Base-by-base conservation (phyloP, 2,329 filamentous ascomycete genomes). In the Ceratocystis lukuohia region DNA sequence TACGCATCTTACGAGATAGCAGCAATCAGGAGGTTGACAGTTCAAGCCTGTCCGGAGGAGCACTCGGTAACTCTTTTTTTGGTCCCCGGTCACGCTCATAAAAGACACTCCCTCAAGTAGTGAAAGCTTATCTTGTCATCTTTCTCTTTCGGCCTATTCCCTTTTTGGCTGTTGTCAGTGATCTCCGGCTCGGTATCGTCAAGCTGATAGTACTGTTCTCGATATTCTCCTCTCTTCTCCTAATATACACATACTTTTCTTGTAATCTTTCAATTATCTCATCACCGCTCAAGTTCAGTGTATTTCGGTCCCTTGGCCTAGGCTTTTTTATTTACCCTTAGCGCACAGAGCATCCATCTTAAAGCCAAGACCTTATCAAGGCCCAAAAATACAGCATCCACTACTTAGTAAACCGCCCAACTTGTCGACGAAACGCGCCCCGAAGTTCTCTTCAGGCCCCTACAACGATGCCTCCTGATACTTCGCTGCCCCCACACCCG, bases 1-100 rank as follows among this genome's bases (percentile, higher is more conserved):
- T 82, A 82, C 25, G 10, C 12, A 12, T n/a, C 22, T 44, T 46
- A n/a, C 1, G 7, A 17, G 12, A 28, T 5, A 1, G 61, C 63
- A 63, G 66, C 64, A 61, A 68, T 68, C 66, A 68, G 66, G 66
- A 68, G 66, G 66, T 68, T 68, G 66, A 68, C 66, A 68, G 66
- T 68, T 68, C 66, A 68, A 68, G 66, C 66, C 66, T 68, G 66
- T 68, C 66, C 66, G 66, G 66, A 63, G 66, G 66, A 68, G 66
- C 45, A 33, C 5, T 10, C 56, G 50, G 22, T 61, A 30, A 30
- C 30, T 57, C 44, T 44, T 10, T 59, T 64, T 56, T 64, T 28
- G 0, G 22, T 33, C 12, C 8, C 10, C 8, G 17, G n/a, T 25
- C 25, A 33, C 30, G 1, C 30, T 10, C 46, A 15, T n/a, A 46